These are phyloP conservation scores for Colletotrichum sp. DNA, from an alignment of 2,329 filamentous ascomycete species.

Conservation along the genomic window DNA sequence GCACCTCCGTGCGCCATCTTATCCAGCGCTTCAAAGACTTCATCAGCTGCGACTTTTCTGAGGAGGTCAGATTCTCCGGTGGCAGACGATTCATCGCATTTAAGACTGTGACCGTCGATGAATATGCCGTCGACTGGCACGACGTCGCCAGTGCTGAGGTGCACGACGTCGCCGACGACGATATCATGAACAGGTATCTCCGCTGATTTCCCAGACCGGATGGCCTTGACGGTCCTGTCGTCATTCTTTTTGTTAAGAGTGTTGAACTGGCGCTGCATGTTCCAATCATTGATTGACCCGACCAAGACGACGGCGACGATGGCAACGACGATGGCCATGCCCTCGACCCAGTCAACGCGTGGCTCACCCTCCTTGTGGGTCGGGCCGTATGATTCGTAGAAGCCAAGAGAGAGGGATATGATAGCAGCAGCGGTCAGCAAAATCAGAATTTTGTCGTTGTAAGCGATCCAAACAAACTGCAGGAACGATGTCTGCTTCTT, in stretches of 20 bases:
- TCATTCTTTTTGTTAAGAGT: constrained; percentile 64
- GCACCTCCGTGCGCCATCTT: constrained; percentile 52
- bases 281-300: constrained; percentile 66
- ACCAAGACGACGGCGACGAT: constrained; percentile 67
- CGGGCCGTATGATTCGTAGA: constrained; percentile 68
- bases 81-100: constrained; percentile 73
- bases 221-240: constrained; percentile 65
- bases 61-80: constrained; percentile 75
- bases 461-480: constrained; percentile 69
- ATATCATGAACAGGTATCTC: constrained; percentile 69
- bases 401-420: constrained; percentile 71
- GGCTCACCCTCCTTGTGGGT: constrained; percentile 43
- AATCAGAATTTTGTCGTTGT: constrained; percentile 77
- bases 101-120: constrained; percentile 67
- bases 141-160: constrained; percentile 72
- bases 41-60: constrained; percentile 65
- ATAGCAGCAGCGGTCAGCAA: constrained; percentile 71
- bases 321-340: constrained; percentile 65
- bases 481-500: constrained; percentile 65
- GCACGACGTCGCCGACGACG: constrained; percentile 69
- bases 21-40: constrained; percentile 62
- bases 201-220: constrained; percentile 67
- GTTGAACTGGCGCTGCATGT: constrained; percentile 66
- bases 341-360: constrained; percentile 66
- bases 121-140: constrained; percentile 72